These are phyloP conservation scores for Opeltia flavorubescens DNA, from an alignment of 495 filamentous ascomycete genomes.

Conservation along the genomic window DNA sequence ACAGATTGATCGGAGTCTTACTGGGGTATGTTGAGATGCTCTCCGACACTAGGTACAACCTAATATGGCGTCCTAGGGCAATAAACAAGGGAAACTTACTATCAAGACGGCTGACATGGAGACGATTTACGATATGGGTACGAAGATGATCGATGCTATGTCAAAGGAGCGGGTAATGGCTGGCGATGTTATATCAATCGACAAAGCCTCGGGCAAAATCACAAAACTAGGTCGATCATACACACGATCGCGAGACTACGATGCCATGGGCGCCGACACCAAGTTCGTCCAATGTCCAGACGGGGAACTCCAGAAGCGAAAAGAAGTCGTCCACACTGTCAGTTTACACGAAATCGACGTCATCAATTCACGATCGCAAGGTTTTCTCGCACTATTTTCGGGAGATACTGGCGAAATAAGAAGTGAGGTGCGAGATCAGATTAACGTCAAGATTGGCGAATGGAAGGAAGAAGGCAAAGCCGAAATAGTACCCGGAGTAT, in stretches of 20 bases:
- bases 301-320: slow-evolving; percentile 91
- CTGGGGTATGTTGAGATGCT: slow-evolving; percentile 43
- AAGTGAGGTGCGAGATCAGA: slow-evolving; percentile 93
- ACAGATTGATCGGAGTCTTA: slow-evolving; percentile 94
- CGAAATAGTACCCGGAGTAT: slow-evolving; percentile 89
- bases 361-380: slow-evolving; percentile 95
- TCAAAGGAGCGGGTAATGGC: slow-evolving; percentile 98
- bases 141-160: slow-evolving; percentile 99
- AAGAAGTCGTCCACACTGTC: slow-evolving; percentile 94
- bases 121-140: slow-evolving; percentile 97
- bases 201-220: slow-evolving; percentile 95
- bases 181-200: slow-evolving; percentile 93
- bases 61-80: slow-evolving; percentile 33
- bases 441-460: slow-evolving; percentile 94
- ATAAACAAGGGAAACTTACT: slow-evolving; percentile 96
- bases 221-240: slow-evolving; percentile 90
- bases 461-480: slow-evolving; percentile 99
- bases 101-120: slow-evolving; percentile 99
- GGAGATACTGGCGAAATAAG: slow-evolving; percentile 97
- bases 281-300: slow-evolving; percentile 98
- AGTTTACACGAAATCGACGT: slow-evolving; percentile 97
- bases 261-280: slow-evolving; percentile 96
- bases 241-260: slow-evolving; percentile 89
- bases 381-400: slow-evolving; percentile 90
- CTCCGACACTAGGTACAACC: not conserved